Percentiles rank a stretch among this genome's conserved stretches.
Evolutionary conservation across 208 protist species (phyloP).

Genomic region (Crithidia expoeki): DNA sequence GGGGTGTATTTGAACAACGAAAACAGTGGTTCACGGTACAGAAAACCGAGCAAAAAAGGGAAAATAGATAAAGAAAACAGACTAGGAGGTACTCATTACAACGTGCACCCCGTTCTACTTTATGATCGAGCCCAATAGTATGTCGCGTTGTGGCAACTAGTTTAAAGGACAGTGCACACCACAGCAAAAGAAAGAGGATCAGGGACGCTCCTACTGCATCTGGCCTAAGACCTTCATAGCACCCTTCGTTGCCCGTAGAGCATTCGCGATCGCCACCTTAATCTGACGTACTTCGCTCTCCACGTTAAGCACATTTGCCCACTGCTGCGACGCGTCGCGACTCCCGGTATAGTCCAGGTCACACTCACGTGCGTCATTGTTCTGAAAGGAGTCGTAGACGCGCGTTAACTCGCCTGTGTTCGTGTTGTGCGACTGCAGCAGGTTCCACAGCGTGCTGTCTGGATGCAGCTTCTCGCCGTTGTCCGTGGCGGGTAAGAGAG

Average conservation of each 20-base stretch:
- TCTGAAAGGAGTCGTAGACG: conserved; percentile 26
- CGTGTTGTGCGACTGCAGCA: conserved; percentile 7
- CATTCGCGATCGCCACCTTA: conserved; percentile 84
- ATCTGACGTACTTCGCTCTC: conserved; percentile 73
- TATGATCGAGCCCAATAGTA: too few relatives aligned
- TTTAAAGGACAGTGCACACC: neutral
- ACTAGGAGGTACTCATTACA: too few relatives aligned
- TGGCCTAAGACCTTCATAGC: conserved; percentile 18
- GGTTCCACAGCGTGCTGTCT: conserved; percentile 26
- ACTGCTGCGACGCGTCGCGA: conserved; percentile 21
- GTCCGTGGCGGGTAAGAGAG: conserved; percentile 9
- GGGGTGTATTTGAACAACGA: too few relatives aligned
- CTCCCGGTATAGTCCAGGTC: conserved; percentile 7
- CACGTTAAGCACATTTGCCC: conserved; percentile 53
- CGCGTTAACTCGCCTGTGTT: conserved; percentile 18
- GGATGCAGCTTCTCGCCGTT: conserved; percentile 18
- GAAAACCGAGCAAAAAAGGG: neutral
- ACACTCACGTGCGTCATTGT: conserved; percentile 1
- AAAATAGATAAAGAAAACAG: neutral
- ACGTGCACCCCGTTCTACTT: too few relatives aligned
- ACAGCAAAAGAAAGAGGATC: neutral
- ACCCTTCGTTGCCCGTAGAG: conserved; percentile 49
- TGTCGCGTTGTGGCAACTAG: too few relatives aligned
- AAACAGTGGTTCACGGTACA: too few relatives aligned
- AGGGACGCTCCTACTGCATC: neutral